Base-by-base conservation (phyloP, 2,329 filamentous ascomycete species). In the Penicillium sp. region DNA sequence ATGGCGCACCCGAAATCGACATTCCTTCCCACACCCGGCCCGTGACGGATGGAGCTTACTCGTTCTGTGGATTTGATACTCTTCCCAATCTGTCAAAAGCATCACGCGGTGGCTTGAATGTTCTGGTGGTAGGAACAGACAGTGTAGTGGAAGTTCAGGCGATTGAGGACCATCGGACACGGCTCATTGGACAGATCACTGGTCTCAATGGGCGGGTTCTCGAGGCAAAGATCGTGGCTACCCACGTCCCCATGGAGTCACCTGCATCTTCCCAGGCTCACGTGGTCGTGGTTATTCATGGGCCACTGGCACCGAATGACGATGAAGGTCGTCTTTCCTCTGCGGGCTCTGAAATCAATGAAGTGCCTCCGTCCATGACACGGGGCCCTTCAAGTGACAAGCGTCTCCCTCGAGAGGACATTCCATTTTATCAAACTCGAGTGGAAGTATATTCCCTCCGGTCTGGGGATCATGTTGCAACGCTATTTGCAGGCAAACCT, bases 361-460 rank as follows among this genome's bases (percentile, higher is more conserved):
- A 77, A 37, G 60, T 67, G 22, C 63, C 70, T 21, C 64, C 69
- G 27, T 68, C 68, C 35, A 64, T 65, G 19, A 55, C 60, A 43
- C 68, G 64, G 41, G 60, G 59, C 33, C 59, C 50, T 14, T 60
- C 59, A 3, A 49, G 45, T 57, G 66, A 61, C 59, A 63, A 59
- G 58, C 68, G 68, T 10, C 45, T 58, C 9, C 66, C 41, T 22
- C 70, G 62, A 50, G 69, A 73, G 6, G 73, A 75, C 10, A 52
- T 62, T 1, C 61, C 60, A 19, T 68, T 66, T 47, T 96, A 93
- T 68, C 92, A 96, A 73, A 97, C 93, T 0, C 88, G 89, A 0
- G 91, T 96, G 6, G 91, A 97, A 65, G 80, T 98, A 0, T 96
- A 93, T 73, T 97, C 93, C 1, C 78, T 98, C 58, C 86, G 84